These are phyloP conservation scores for Acanthamoeba rhysodes DNA, from an alignment of 208 protist genomes.

Conservation along the genomic window DNA sequence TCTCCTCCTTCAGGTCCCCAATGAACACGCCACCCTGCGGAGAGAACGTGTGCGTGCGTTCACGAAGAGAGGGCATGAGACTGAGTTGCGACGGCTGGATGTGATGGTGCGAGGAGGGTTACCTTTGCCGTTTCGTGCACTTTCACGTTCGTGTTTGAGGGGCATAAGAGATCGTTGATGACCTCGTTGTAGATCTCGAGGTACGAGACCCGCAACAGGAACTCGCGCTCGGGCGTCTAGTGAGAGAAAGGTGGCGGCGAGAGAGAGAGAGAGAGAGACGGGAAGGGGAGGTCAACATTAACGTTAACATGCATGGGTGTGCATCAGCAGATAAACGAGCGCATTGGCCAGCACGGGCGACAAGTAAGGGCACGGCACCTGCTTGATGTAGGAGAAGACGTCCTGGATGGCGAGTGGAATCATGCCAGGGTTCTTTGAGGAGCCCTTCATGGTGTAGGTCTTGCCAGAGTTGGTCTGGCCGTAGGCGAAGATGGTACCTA, in stretches of 20 bases:
- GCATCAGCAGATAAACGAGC: too few relatives aligned
- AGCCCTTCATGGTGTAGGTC: conserved; percentile 91
- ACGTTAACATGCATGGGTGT: too few relatives aligned
- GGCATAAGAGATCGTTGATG: conserved; percentile 88
- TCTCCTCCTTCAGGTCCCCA: conserved; percentile 79
- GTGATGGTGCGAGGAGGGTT: neutral
- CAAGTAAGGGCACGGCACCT: neutral
- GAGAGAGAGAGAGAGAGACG: too few relatives aligned
- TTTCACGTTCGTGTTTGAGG: conserved; percentile 84
- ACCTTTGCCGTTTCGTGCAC: conserved; percentile 82
- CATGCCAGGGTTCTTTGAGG: conserved; percentile 79
- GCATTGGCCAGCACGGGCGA: neutral
- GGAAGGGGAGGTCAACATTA: too few relatives aligned
- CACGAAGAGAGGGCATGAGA: neutral
- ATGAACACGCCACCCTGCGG: conserved; percentile 71
- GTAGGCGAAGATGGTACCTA: conserved; percentile 91
- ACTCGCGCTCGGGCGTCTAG: conserved; percentile 86
- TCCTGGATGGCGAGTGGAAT: conserved; percentile 86
- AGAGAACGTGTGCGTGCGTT: too few relatives aligned
- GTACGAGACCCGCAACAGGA: conserved; percentile 90
- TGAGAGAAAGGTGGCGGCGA: neutral
- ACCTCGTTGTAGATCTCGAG: conserved; percentile 93
- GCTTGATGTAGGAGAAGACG: conserved; percentile 82
- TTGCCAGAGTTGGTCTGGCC: conserved; percentile 91
- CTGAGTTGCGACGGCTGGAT: neutral